These are phyloP conservation scores for Cladosporium colombiae DNA, from an alignment of 2,329 filamentous ascomycete species.

Conservation along the genomic window DNA sequence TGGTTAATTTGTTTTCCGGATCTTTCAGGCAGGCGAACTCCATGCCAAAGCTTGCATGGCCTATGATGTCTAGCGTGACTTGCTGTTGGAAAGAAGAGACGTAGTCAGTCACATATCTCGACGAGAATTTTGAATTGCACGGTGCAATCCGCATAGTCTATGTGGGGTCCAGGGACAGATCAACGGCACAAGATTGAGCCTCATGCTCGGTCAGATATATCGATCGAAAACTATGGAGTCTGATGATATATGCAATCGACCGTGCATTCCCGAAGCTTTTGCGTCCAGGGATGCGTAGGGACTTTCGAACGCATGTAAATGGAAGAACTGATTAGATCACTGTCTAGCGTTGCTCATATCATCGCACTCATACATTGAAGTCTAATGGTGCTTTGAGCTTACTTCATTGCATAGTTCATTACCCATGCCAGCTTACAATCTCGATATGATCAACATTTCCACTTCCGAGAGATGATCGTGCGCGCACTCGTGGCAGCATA, in stretches of 20 bases:
- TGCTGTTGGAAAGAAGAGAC: no score
- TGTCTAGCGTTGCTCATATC: no score
- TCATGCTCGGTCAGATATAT: neutral
- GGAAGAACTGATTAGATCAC: neutral
- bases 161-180: neutral
- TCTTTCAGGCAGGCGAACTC: constrained; percentile 56
- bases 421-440: neutral
- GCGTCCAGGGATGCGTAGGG: neutral
- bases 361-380: no score
- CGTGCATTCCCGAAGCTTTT: neutral
- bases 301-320: neutral
- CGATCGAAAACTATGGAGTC: neutral
- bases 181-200: neutral
- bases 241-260: no score
- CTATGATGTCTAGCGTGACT: constrained; percentile 58
- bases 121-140: no score
- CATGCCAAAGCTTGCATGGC: constrained; percentile 57
- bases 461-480: neutral
- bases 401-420: neutral
- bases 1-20: constrained; percentile 45
- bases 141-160: neutral
- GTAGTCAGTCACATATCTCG: no score
- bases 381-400: neutral
- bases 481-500: neutral
- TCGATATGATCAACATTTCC: neutral